These are phyloP conservation scores for Leptographium wingfieldii DNA, from an alignment of 2,329 filamentous ascomycete genomes.

Conservation along the genomic window DNA sequence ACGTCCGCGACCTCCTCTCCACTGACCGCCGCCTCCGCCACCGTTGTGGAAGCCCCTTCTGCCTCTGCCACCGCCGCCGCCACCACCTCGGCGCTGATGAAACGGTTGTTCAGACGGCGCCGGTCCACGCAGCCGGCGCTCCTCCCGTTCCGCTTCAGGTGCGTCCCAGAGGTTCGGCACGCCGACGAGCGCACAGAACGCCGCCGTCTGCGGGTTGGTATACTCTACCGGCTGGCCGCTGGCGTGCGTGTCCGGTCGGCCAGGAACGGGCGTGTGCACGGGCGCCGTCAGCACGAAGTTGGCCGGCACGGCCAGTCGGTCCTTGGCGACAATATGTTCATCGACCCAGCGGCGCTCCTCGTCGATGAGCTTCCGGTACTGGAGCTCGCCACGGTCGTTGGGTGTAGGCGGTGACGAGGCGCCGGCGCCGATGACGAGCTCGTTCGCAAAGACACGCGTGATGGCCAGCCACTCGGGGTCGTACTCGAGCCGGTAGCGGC, in stretches of 20 bases:
- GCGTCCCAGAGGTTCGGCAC: constrained; percentile 67
- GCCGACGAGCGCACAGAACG: constrained; percentile 66
- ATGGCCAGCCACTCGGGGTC: constrained; percentile 96
- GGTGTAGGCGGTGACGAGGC: constrained; percentile 37
- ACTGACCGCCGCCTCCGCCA: constrained; percentile 23
- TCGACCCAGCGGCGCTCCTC: constrained; percentile 69
- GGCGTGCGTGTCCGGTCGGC: constrained; percentile 31
- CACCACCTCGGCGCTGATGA: constrained; percentile 18
- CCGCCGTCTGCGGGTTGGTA: constrained; percentile 73
- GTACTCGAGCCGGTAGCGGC: constrained; percentile 54
- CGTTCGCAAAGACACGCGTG: constrained; percentile 62
- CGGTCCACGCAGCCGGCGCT: constrained; percentile 46
- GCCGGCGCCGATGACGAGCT: constrained; percentile 55
- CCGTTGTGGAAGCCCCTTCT: constrained; percentile 25
- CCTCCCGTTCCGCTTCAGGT: constrained; percentile 54
- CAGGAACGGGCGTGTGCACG: constrained; percentile 38
- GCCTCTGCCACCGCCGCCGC: constrained; percentile 25
- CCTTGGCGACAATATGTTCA: constrained; percentile 52
- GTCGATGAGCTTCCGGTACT: constrained; percentile 57
- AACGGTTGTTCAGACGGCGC: constrained; percentile 21
- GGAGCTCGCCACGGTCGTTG: constrained; percentile 51
- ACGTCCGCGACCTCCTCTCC: constrained; percentile 23
- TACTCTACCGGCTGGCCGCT: constrained; percentile 64
- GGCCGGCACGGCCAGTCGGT: constrained; percentile 55
- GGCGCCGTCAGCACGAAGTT: constrained; percentile 72